Evolutionary conservation across 805 yeast genomes (phyloP), one percentile per base, ranked within the genome.

Genomic region (Wickerhamiella australiensis): DNA sequence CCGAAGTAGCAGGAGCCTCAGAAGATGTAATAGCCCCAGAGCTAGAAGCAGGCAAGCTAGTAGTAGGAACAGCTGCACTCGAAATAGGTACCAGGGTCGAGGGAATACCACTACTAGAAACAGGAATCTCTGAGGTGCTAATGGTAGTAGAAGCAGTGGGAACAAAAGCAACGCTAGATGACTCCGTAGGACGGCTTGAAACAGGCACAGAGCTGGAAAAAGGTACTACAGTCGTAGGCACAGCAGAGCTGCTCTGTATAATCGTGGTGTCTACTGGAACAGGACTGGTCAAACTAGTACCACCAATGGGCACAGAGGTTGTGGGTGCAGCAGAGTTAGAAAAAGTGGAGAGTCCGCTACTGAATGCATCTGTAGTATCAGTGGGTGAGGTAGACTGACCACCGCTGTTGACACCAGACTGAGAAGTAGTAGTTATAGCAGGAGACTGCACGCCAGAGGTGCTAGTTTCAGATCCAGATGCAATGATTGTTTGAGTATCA

Each of bases 231-330:
- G 36, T 13, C 27, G 33, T 21, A n/a, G 49, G 25, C 6, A 17
- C 27, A 37, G 25, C 37, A 29, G 38, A 29, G 46, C 38, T 38
- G 46, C 18, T 33, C 38, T n/a, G 38, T 5, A 18, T 46, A 43
- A 50, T 50, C 21, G 53, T 27, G 18, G 50, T 52, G 26, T 51
- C 35, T 21, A 44, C 51, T 22, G 38, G 47, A 26, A 46, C 31
- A 35, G 45, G 47, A 27, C 29, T 43, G 11, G 56, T 44, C 27
- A 50, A 26, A 2, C 43, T 44, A 15, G 41, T 26, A 18, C 21
- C 42, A 7, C 29, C 46, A 15, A 50, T 44, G 11, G 53, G 53
- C 18, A 17, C 23, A 37, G 25, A 6, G 15, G 21, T 33, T 29
- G 33, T 29, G 33, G 33, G 33, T 29, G 33, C 33, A 11, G 33